These are phyloP conservation scores for Protea cynaroides DNA, from an alignment of 164 flowering plant species.

Conservation along the genomic window DNA sequence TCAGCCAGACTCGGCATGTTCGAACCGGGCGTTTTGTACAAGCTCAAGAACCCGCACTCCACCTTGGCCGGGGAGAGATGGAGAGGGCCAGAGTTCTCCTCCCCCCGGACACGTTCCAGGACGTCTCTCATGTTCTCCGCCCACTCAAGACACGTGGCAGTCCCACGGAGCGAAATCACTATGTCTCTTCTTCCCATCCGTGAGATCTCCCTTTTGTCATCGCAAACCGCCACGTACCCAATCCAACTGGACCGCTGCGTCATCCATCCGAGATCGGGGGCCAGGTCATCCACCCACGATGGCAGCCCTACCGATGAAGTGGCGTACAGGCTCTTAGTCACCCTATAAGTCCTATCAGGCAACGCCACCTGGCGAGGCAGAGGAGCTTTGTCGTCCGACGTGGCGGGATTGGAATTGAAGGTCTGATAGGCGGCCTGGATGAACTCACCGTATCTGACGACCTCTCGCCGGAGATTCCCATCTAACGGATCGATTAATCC, in stretches of 20 bases:
- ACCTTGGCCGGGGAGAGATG: constrained; percentile 53
- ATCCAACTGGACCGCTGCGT: constrained; percentile 88
- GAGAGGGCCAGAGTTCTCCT: neutral
- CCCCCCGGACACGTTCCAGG: constrained; percentile 29
- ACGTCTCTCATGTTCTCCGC: constrained; percentile 70
- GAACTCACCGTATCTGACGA: constrained; percentile 85
- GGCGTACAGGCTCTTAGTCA: constrained; percentile 83
- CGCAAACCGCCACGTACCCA: constrained; percentile 93
- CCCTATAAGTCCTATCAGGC: constrained; percentile 56
- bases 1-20: constrained; percentile 66
- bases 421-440: constrained; percentile 80
- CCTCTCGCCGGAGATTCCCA: constrained; percentile 86
- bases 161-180: constrained; percentile 82
- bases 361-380: constrained; percentile 43
- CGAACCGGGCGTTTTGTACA: constrained; percentile 57
- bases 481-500: constrained; percentile 89
- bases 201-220: constrained; percentile 58
- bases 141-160: constrained; percentile 96
- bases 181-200: constrained; percentile 94
- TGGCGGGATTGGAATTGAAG: constrained; percentile 69
- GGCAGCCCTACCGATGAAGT: constrained; percentile 86
- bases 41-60: constrained; percentile 75
- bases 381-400: constrained; percentile 28
- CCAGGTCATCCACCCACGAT: constrained; percentile 76
- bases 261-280: constrained; percentile 91